phyloP scores from a whole-genome alignment of 345 rosid species.

The Abelmoschus esculentus region DNA sequence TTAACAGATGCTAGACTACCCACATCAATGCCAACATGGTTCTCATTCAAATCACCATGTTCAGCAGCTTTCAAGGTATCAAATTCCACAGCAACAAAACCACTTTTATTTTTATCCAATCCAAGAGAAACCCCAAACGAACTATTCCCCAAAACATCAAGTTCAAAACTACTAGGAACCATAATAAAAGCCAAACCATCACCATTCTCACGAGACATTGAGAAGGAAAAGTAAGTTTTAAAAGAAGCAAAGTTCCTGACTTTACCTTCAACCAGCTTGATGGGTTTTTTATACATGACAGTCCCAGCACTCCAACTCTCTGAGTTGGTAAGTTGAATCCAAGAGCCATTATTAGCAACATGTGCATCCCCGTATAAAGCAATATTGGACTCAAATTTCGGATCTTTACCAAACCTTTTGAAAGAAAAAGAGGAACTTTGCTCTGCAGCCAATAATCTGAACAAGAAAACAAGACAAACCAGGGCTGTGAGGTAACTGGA shows the following conservation, averaged over 20 bases:
- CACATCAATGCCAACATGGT: constrained; percentile 45
- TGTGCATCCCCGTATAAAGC: constrained; percentile 59
- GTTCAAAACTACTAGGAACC: constrained; percentile 42
- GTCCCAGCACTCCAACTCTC: constrained; percentile 45
- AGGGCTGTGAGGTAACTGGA: constrained; percentile 24
- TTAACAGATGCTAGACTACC: constrained; percentile 40
- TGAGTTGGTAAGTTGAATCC: constrained; percentile 50
- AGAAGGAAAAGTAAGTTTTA: constrained; percentile 58
- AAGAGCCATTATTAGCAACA: constrained; percentile 37
- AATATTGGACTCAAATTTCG: constrained; percentile 42
- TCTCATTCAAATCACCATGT: constrained; percentile 37
- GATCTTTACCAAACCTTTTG: constrained; percentile 35
- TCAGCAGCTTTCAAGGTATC: constrained; percentile 29
- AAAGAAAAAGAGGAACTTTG: constrained; percentile 42
- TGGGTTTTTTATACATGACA: constrained; percentile 59
- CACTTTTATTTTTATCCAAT: constrained; percentile 10
- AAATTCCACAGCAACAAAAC: constrained; percentile 50
- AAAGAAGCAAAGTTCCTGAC: constrained; percentile 42
- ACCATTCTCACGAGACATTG: constrained; percentile 33
- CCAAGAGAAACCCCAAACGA: constrained; percentile 44
- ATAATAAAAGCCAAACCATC: constrained; percentile 62
- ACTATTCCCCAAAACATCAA: constrained; percentile 26
- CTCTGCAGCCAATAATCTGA: constrained; percentile 31
- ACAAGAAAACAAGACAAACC: constrained; percentile 25
- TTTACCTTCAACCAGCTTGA: constrained; percentile 45